Evolutionary conservation across 192 early-diverging fungal species (phyloP), one percentile per base, ranked within the genome.

Genomic region (Glomus cerebriforme): DNA sequence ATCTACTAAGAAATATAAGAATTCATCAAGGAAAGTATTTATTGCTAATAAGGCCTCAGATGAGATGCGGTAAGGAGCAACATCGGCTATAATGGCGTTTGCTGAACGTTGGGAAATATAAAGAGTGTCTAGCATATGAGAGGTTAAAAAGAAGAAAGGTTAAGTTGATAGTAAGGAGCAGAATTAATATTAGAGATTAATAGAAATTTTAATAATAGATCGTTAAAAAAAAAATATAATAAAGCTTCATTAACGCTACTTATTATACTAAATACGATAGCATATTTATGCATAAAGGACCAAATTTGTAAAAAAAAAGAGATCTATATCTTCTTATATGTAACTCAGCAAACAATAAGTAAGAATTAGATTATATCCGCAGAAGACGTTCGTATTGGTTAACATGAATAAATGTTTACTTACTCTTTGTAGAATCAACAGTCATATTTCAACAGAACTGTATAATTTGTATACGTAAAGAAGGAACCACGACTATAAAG

Each of bases 21-120:
- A 87, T 70, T 90, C 89, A 74, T 90, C 89, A 24, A 90, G 77
- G 73, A 90, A 90, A 26, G 81, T 82, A 69, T 90, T 90, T 31
- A 90, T 83, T 19, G 86, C 83, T 47, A 82, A 79, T 13, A 90
- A 80, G 37, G 87, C 89, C 75, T 90, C 89, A 35, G 82, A 86
- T 9, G 89, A 90, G 37, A 90, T 86, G 37, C 87, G 84, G 49
- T 86, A 88, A 22, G 87, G 81, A 0, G 84, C 88, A 68, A 87
- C 79, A 59, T 88, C 87, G 1, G 86, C 82, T 78, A 90, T 81
- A 82, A 90, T 90, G 75, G 89, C 87, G 80, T 87, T 90, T 3
- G 89, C 89, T 60, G 88, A 87, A 77, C 87, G 84, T 84, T 90
- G 84, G 69, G 87, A 87, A 64, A 90, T 88, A 75, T 90, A 90